Base-by-base conservation (phyloP, 768 basidiomycete species). In the Leucocoprinus birnbaumii region DNA sequence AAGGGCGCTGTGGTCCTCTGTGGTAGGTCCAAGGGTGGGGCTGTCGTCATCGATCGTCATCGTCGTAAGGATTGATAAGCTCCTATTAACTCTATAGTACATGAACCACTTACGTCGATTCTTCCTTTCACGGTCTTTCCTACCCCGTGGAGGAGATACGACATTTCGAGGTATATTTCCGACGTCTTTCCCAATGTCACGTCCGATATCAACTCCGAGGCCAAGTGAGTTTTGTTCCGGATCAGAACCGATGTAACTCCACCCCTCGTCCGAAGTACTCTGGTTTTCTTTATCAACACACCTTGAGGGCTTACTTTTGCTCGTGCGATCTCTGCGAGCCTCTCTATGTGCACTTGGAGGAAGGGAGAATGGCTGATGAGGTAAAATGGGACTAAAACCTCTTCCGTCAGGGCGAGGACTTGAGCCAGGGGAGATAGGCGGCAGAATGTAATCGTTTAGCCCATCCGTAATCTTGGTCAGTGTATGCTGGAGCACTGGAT, bases 21-120 rank as follows among this genome's bases (percentile, higher is more conserved):
- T 16, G 74, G 73, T 11, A 86, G 64, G 51, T 87, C 85, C 8
- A 87, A 68, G 0, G 80, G 74, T 40, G 85, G 77, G 1, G 79
- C 86, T 89, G 64, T 31, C 51, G 18, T 5, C 9, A 16, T 22
- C n/a, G 44, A 45, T 26, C 46, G 46, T 26, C 13, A 26, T 9
- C 27, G 10, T 22, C 7, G 14, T 35, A 35, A 35, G 14, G 34
- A 35, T 35, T 7, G 34, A 35, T 35, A 35, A 35, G 34, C 6
- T n/a, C n/a, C n/a, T n/a, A n/a, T n/a, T n/a, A n/a, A n/a, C n/a
- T n/a, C n/a, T n/a, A n/a, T n/a, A n/a, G n/a, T n/a, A n/a, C n/a
- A n/a, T n/a, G n/a, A 11, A 38, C n/a, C 4, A 73, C 84, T 70
- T 68, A 89, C 87, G 80, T 59, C 77, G 75, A 26, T 65, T 69